phyloP scores from a whole-genome alignment of 1,284 basidiomycete genomes.

The Cystobasidium pallidum region DNA sequence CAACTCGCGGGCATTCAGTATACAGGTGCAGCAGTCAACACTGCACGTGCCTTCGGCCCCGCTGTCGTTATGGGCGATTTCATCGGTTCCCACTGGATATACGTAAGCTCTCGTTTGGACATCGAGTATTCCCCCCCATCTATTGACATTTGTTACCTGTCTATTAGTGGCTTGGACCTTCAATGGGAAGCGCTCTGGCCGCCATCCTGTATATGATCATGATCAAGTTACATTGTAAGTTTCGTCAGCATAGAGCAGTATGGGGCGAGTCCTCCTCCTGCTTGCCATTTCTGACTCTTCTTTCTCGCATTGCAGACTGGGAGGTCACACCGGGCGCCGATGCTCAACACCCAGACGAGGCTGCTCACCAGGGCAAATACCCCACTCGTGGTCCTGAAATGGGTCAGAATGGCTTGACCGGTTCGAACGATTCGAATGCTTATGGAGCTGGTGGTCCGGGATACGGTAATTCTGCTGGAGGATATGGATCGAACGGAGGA shows the following conservation, averaged over 20 bases:
- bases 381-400: constrained; percentile 11
- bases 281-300: background rate
- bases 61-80: constrained; percentile 57
- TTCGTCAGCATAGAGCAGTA: too few species aligned
- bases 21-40: constrained; percentile 48
- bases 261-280: too few species aligned
- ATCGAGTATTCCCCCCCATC: background rate
- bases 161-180: constrained; percentile 66
- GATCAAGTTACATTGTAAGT: constrained; percentile 59
- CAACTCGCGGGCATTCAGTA: constrained; percentile 47
- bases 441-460: background rate
- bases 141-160: background rate
- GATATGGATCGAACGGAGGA: background rate
- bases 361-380: background rate
- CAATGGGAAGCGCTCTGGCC: constrained; percentile 66
- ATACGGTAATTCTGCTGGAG: background rate
- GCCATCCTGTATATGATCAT: constrained; percentile 64
- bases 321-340: constrained; percentile 64
- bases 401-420: background rate
- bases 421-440: background rate
- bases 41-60: constrained; percentile 48
- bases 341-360: constrained; percentile 47
- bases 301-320: constrained; percentile 56
- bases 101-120: too few species aligned
- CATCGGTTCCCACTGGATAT: constrained; percentile 65